Percentiles rank a stretch among this genome's conserved stretches.
phyloP scores from a whole-genome alignment of 805 yeast genomes.

The Saccharomyces cerevisiae region DNA sequence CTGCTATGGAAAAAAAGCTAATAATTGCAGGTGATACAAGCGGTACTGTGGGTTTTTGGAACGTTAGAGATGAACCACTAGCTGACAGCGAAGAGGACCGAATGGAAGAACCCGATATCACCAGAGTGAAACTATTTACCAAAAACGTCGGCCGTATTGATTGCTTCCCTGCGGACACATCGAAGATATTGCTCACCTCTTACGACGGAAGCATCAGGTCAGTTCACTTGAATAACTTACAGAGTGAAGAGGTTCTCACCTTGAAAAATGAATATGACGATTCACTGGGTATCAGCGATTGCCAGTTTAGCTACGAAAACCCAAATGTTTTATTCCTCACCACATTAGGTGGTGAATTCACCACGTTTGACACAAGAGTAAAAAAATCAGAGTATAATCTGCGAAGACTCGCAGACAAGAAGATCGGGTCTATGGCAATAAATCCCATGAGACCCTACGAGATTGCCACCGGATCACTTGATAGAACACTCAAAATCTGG shows the following conservation, averaged over 20 bases:
- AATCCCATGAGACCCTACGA: slow-evolving; percentile 61
- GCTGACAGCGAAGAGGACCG: slow-evolving; percentile 32
- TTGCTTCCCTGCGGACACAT: slow-evolving; percentile 41
- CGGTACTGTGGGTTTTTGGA: slow-evolving; percentile 89
- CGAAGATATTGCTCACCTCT: slow-evolving; percentile 58
- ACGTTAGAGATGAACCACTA: slow-evolving; percentile 37
- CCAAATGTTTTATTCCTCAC: slow-evolving; percentile 59
- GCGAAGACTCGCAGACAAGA: slow-evolving; percentile 74
- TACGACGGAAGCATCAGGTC: slow-evolving; percentile 83
- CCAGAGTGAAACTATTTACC: slow-evolving; percentile 67
- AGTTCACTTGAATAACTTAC: slow-evolving; percentile 55
- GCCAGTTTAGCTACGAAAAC: slow-evolving; percentile 43
- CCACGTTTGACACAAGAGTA: slow-evolving; percentile 61
- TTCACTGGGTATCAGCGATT: slow-evolving; percentile 67
- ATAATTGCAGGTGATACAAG: slow-evolving; percentile 80
- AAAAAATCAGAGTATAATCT: slow-evolving; percentile 24
- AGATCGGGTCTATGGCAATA: slow-evolving; percentile 80
- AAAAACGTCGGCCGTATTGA: slow-evolving; percentile 60
- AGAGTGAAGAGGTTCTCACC: slow-evolving; percentile 54
- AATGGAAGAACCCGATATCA: slow-evolving; percentile 41
- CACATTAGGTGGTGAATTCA: slow-evolving; percentile 73
- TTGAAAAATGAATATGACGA: slow-evolving; percentile 46
- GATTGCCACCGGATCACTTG: slow-evolving; percentile 83
- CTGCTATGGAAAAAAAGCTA: slow-evolving; percentile 51
- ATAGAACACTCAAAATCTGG: slow-evolving; percentile 79